Conservation (phyloP, 2,329 filamentous ascomycete genomes). For the Zymoseptoria ardabiliae region DNA sequence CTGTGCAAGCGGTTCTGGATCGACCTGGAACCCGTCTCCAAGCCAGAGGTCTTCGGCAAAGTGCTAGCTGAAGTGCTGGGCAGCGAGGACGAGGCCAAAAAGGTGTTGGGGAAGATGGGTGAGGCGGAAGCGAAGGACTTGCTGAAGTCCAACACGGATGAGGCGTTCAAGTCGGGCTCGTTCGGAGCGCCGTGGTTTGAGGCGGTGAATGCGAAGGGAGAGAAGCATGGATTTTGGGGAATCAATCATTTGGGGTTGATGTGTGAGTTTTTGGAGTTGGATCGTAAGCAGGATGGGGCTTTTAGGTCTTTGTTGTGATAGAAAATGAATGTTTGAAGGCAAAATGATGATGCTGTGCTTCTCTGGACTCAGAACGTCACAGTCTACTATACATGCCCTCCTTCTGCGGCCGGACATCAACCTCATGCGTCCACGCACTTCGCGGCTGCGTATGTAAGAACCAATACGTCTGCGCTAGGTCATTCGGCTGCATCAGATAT, state of each 20-base stretch:
- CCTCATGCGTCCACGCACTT: constrained; percentile 22
- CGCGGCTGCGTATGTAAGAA: constrained; percentile 20
- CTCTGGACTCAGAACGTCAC: neutral
- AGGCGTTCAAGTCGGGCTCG: constrained; percentile 46
- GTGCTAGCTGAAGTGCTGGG: constrained; percentile 42
- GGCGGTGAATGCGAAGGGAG: constrained; percentile 47
- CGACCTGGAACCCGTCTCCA: constrained; percentile 37
- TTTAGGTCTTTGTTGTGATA: constrained; percentile 34
- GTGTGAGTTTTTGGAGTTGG: constrained; percentile 45
- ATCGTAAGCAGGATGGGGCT: constrained; percentile 30
- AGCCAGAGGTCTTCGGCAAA: constrained; percentile 38
- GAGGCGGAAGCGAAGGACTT: constrained; percentile 43
- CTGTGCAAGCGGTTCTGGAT: constrained; percentile 50
- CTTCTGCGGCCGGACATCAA: constrained; percentile 21
- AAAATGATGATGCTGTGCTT: neutral
- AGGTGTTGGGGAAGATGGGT: constrained; percentile 29
- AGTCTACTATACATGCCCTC: constrained; percentile 7
- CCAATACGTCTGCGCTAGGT: constrained; percentile 13
- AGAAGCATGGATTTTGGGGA: constrained; percentile 52
- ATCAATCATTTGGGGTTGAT: constrained; percentile 54
- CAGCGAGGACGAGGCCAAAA: constrained; percentile 33
- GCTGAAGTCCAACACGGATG: constrained; percentile 44
- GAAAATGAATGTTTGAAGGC: neutral
- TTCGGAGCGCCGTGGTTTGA: constrained; percentile 57
- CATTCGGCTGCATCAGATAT: constrained; percentile 8